Base-by-base conservation (phyloP, 2,329 filamentous ascomycete genomes). In the Talaromyces sp. region DNA sequence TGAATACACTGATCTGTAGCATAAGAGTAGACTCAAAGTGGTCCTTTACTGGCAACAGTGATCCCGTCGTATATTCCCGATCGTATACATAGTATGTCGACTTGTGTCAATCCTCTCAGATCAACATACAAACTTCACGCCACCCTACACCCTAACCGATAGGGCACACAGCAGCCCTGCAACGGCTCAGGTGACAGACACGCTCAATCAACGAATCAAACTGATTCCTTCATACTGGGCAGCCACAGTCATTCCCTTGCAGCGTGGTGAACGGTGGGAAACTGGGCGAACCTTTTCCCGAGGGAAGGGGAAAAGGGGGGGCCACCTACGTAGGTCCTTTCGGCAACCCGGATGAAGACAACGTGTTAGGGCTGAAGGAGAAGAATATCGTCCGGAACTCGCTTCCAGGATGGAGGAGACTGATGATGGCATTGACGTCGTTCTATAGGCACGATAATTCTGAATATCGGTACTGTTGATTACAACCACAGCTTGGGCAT, bases 281-380 rank as follows among this genome's bases (percentile, higher is more conserved):
- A n/a, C n/a, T n/a, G n/a, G 28, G 48, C 7, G 28, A 52, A 33
- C 16, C 28, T 52, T 52, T 54, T 18, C 14, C 11, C 18, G 28
- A 52, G 14, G 50, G 50, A 54, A n/a, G n/a, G n/a, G n/a, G n/a
- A n/a, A n/a, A n/a, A n/a, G n/a, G 50, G 31, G 50, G 50, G 50
- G 28, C 50, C 50, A 54, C 50, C 7, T 54, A 54, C 50, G 50
- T 35, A 52, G 28, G 23, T 50, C 16, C 23, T 6, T 50, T 54
- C 31, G 25, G 46, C 23, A 31, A 14, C 46, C n/a, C 46, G 23
- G 46, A 28, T 28, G 9, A 14, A 7, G 42, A n/a, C 14, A 31
- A 28, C 6, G 23, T 21, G 48, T 37, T 54, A 54, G 50, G 50
- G 50, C 50, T 54, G 50, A 52, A 28, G 5, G n/a, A 6, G 31